phyloP scores from a whole-genome alignment of 306 rosid genomes.

The Ochetophila trinervis region DNA sequence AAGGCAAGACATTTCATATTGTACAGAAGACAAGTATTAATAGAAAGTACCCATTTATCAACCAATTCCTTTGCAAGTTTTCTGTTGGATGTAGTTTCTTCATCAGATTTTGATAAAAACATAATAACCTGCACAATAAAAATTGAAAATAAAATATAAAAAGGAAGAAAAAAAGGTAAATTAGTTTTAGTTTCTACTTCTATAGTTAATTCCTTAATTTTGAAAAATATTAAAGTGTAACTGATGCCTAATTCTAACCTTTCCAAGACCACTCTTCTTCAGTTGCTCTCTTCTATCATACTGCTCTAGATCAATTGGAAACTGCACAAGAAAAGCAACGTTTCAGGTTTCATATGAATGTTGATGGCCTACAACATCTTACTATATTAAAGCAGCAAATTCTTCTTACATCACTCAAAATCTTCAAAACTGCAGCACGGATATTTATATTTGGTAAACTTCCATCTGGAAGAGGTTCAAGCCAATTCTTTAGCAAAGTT shows the following conservation, averaged over 20 bases:
- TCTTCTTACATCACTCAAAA: slow-evolving; percentile 71
- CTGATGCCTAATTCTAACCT: slow-evolving; percentile 43
- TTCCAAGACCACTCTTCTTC: slow-evolving; percentile 96
- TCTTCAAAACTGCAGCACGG: slow-evolving; percentile 74
- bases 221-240: not conserved
- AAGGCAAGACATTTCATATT: not conserved
- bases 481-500: slow-evolving; percentile 84
- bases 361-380: slow-evolving; percentile 9
- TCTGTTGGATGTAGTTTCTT: slow-evolving; percentile 79
- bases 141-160: no score
- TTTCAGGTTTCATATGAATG: slow-evolving; percentile 21
- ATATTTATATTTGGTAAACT: slow-evolving; percentile 88
- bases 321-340: slow-evolving; percentile 50
- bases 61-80: slow-evolving; percentile 90
- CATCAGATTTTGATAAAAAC: slow-evolving; percentile 90
- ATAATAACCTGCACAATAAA: slow-evolving; percentile 64
- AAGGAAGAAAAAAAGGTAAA: slow-evolving; percentile 6
- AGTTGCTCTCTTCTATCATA: slow-evolving; percentile 89
- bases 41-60: slow-evolving; percentile 75
- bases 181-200: slow-evolving; percentile 15
- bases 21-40: not conserved
- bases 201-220: slow-evolving; percentile 1
- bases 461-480: slow-evolving; percentile 96
- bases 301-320: slow-evolving; percentile 86
- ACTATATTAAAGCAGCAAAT: slow-evolving; percentile 19